Evolutionary conservation across 768 basidiomycete species (phyloP).

Genomic region (Xerocomellus chrysenteron): DNA sequence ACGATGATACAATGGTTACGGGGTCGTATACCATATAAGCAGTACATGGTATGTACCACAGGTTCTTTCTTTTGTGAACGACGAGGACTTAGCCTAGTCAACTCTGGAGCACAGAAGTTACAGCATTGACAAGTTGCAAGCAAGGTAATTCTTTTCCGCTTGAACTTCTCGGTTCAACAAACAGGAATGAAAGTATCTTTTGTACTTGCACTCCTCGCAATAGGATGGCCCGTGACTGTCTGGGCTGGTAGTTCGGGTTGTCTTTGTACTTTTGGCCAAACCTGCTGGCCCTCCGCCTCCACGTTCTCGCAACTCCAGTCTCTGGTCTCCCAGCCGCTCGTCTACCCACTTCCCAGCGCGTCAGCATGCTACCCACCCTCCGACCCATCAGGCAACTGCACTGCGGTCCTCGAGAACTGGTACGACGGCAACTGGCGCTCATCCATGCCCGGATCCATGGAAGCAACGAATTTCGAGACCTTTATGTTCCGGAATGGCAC

Average conservation of each 20-base stretch:
- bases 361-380: conserved; percentile 20
- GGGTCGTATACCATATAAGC: no score
- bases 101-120: no score
- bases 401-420: conserved; percentile 28
- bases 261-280: conserved; percentile 17
- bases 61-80: no score
- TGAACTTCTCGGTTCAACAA: background rate
- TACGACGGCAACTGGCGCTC: conserved; percentile 42
- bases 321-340: conserved; percentile 15
- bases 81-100: no score
- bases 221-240: background rate
- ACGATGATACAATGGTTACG: no score
- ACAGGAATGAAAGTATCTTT: background rate
- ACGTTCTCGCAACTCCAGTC: conserved; percentile 15
- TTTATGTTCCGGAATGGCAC: conserved; percentile 44
- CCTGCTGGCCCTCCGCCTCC: conserved; percentile 19
- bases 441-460: conserved; percentile 40
- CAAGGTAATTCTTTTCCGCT: background rate
- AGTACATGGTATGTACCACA: no score
- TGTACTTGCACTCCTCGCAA: background rate
- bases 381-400: conserved; percentile 38
- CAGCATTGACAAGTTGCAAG: no score
- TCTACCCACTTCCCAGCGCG: conserved; percentile 13
- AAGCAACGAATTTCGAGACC: conserved; percentile 34
- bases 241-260: conserved; percentile 6